These are phyloP conservation scores for Acanthamoeba healyi DNA, from an alignment of 208 protist species.

Conservation along the genomic window DNA sequence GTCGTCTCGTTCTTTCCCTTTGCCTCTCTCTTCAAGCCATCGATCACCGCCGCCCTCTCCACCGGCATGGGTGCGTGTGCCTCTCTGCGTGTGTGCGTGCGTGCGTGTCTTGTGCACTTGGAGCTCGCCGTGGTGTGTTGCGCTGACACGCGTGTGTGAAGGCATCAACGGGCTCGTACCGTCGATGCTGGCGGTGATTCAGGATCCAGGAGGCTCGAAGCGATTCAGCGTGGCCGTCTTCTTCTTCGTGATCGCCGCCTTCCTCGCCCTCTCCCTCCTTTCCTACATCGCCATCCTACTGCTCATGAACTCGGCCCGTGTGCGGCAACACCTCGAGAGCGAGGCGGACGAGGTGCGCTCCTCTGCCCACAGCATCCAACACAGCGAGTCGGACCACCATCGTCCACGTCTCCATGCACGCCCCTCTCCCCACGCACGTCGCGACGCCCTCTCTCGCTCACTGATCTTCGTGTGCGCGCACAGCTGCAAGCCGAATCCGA, in stretches of 20 bases:
- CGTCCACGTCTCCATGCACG: background rate
- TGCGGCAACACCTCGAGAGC: background rate
- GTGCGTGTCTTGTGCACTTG: too few relatives aligned
- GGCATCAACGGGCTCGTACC: conserved; percentile 12
- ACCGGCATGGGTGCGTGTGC: conserved; percentile 7
- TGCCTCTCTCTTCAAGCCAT: conserved; percentile 17
- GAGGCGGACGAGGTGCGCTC: background rate
- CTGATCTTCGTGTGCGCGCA: too few relatives aligned
- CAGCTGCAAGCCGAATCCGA: too few relatives aligned
- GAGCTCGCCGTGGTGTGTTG: too few relatives aligned
- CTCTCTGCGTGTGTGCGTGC: background rate
- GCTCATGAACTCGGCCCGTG: background rate
- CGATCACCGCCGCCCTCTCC: conserved; percentile 44
- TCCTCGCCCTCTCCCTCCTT: background rate
- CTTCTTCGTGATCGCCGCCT: background rate
- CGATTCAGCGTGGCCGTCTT: conserved; percentile 13
- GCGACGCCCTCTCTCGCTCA: too few relatives aligned
- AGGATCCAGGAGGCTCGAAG: background rate
- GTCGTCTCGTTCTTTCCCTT: conserved; percentile 61
- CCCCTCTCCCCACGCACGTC: too few relatives aligned
- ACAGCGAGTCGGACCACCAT: too few relatives aligned
- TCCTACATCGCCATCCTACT: background rate
- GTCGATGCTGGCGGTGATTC: background rate
- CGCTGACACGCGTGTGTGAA: too few relatives aligned
- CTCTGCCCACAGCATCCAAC: too few relatives aligned